Evolutionary conservation across 306 rosid species (phyloP), one percentile per base, ranked within the genome.

Genomic region (Quercus wislizeni): DNA sequence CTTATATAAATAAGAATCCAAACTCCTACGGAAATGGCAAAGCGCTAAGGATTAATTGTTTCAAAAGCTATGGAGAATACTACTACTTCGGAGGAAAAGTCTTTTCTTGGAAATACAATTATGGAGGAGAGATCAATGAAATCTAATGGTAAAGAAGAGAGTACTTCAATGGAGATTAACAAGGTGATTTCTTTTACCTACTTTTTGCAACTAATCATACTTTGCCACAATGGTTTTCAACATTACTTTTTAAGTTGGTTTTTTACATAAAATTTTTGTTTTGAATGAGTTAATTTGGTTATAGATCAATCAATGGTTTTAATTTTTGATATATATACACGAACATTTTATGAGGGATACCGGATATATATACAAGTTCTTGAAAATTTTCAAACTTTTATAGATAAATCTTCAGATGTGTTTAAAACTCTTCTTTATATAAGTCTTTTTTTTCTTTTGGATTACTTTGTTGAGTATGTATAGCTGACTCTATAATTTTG

Each of bases 131-230:
- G 71, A 33, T 71, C 63, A 17, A 58, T 54, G 82, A 70, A 84
- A 56, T 74, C 79, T 5, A 75, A 71, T 73, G 81, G 73, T 41
- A 73, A 77, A 33, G 87, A 78, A 76, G 76, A 74, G 15, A 49
- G 41, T 51, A 35, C 73, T 55, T 73, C 80, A 54, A 67, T 41
- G 30, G 74, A 67, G 55, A 30, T 63, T 58, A 33, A 23, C 57
- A 85, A 85, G 87, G 89, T 84, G 73, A 74, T 20, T 38, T 9
- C 49, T 58, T 82, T 70, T 63, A 46, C 55, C 46, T 49, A 49
- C 54, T 8, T 11, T 8, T 49, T 49, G 54, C 54, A 49, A 49
- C 46, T 41, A 3, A 41, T 41, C 46, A 41, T 10, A 6, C 27
- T 33, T 52, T 31, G 3, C 28, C 65, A 14, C 8, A 38, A 30